Base-by-base conservation (phyloP, 176 grass and related monocot species). In the Oryza glumipatula region DNA sequence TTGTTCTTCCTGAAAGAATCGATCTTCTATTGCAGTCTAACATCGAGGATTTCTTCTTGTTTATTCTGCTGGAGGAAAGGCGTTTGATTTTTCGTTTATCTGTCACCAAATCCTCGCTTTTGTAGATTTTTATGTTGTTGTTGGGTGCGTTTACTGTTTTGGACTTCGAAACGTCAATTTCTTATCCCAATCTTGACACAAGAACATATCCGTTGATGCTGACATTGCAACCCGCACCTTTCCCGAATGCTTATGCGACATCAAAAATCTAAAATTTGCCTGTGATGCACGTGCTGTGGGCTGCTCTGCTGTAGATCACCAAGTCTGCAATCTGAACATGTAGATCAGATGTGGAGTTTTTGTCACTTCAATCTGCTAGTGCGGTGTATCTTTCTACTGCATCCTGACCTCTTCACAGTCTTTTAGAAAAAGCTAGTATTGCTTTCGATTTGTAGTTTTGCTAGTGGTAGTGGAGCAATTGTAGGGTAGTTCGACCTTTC, bases 381-480 rank as follows among this genome's bases (percentile, higher is more conserved):
- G 54, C 11, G 12, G n/a, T 44, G 12, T 10, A 15, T 5, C 56
- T 65, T 26, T 64, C 56, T 15, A 65, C 56, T 15, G 44, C 19
- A 41, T 33, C 56, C 70, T 49, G 56, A 46, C 43, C 16, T 73
- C 68, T 86, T 33, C 26, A 14, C 14, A 43, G 52, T 5, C 30
- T 56, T 77, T 81, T 67, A 13, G 1, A 36, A 38, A 38, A 86
- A 86, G 24, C 2, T 11, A 38, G 36, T 6, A 19, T 24, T 67
- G 61, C 79, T 74, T 82, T 78, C 41, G 84, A 68, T 82, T 86
- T 83, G 68, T 82, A 78, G 68, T 78, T 74, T 79, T 86, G 60
- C 84, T 69, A 68, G 58, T 83, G 58, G 67, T 4, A 67, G 67
- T 26, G 49, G 19, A 19, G 54, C 21, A 24, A 83, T 90, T 74